A percentile compares a stretch with the other conserved stretches of the same genome.
phyloP scores from a whole-genome alignment of 345 rosid genomes.

The Pugionium dolabratum region DNA sequence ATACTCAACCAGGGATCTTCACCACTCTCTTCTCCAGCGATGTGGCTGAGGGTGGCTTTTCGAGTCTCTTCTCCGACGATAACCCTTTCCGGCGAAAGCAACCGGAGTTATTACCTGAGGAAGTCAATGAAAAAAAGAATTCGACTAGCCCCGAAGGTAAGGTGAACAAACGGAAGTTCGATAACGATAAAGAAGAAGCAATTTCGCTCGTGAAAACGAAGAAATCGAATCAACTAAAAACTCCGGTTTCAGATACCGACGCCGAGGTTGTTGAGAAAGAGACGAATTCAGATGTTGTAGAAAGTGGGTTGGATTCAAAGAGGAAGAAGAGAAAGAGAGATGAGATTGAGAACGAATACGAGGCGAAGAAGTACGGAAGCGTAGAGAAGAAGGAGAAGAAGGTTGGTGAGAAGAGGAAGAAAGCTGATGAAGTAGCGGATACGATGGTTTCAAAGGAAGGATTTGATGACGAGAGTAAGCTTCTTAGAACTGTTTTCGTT shows the following conservation, averaged over 20 bases:
- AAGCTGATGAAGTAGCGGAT: constrained; percentile 54
- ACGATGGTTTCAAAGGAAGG: constrained; percentile 60
- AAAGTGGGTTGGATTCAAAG: constrained; percentile 36
- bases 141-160: constrained; percentile 21
- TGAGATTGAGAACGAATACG: constrained; percentile 80
- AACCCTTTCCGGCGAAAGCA: constrained; percentile 86
- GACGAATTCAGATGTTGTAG: constrained; percentile 23
- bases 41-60: constrained; percentile 20
- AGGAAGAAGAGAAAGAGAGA: constrained; percentile 89
- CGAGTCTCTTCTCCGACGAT: constrained; percentile 67
- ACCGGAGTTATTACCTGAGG: constrained; percentile 34
- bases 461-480: constrained; percentile 85
- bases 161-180: constrained; percentile 22
- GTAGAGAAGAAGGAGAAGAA: constrained; percentile 36
- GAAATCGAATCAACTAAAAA: constrained; percentile 31
- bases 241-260: constrained; percentile 6
- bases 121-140: constrained; percentile 10
- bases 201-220: constrained; percentile 27
- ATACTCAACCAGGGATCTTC: constrained; percentile 24
- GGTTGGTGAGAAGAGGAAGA: constrained; percentile 87
- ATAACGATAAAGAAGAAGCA: constrained; percentile 28
- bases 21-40: constrained; percentile 35
- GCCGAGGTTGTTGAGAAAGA: constrained; percentile 10
- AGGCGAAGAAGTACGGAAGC: constrained; percentile 66
- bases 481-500: constrained; percentile 86